These are phyloP conservation scores for Phialemoniopsis sp. DNA, from an alignment of 2,329 filamentous ascomycete genomes.

Conservation along the genomic window DNA sequence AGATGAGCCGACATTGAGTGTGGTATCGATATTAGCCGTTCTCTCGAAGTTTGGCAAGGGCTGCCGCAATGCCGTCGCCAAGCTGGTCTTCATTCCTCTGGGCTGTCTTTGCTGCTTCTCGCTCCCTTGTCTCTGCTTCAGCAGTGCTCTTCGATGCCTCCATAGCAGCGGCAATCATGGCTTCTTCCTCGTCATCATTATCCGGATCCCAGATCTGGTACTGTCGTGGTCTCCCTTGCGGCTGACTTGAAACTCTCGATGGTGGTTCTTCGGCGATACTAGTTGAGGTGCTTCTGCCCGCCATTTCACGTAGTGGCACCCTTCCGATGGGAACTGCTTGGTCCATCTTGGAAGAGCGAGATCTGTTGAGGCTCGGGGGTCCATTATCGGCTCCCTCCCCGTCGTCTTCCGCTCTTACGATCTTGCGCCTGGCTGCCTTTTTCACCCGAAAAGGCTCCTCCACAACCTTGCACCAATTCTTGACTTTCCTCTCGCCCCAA, in stretches of 20 bases:
- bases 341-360: constrained; percentile 20
- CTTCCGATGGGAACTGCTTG: constrained; percentile 33
- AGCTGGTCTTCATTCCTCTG: constrained; percentile 36
- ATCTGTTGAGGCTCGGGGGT: too few relatives aligned
- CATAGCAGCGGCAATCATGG: constrained; percentile 41
- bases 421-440: constrained; percentile 55
- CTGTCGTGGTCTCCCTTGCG: constrained; percentile 16
- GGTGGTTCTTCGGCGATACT: constrained; percentile 3
- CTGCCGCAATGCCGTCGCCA: constrained; percentile 55
- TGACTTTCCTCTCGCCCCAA: constrained; percentile 95
- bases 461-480: constrained; percentile 76
- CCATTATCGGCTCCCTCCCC: constrained; percentile 10
- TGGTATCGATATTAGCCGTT: constrained; percentile 20
- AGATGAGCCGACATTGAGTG: too few relatives aligned
- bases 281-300: background rate
- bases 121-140: constrained; percentile 16
- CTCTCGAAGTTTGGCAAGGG: constrained; percentile 54
- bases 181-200: constrained; percentile 44
- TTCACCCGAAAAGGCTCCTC: constrained; percentile 79
- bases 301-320: constrained; percentile 36
- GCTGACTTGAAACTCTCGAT: constrained; percentile 3
- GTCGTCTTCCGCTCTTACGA: constrained; percentile 17
- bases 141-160: constrained; percentile 39
- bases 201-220: constrained; percentile 32
- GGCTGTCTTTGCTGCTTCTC: constrained; percentile 10